A percentile compares a stretch with the other conserved stretches of the same genome.
Evolutionary conservation across 129 eudicot species (phyloP).

Genomic region (Flaveria ramosissima): DNA sequence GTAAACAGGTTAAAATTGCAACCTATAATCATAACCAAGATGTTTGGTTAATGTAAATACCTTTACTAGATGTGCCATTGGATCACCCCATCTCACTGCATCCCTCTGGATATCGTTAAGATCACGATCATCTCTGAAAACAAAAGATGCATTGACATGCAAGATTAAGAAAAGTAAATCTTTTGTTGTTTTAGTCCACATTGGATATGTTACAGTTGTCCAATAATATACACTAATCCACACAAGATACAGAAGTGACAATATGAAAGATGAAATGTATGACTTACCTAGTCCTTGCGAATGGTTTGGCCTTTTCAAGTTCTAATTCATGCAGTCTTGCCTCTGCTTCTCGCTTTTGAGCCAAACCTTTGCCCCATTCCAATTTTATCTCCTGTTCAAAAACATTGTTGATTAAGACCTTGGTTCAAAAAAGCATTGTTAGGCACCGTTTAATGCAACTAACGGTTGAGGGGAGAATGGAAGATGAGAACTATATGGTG

Average conservation of each 20-base stretch:
- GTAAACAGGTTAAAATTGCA: background rate
- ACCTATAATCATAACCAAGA: slow-evolving; percentile 10
- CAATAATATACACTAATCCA: background rate
- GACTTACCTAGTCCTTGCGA: slow-evolving; percentile 90
- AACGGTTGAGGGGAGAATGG: too few species aligned
- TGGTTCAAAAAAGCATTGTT: background rate
- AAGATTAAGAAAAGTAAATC: slow-evolving; percentile 4
- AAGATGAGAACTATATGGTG: too few species aligned
- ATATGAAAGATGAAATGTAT: background rate
- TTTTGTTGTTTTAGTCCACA: background rate
- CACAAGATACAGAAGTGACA: background rate
- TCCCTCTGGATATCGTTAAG: slow-evolving; percentile 80
- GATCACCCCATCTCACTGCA: slow-evolving; percentile 91
- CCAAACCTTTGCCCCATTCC: slow-evolving; percentile 99
- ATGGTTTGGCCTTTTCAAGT: slow-evolving; percentile 84
- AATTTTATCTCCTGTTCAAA: slow-evolving; percentile 67
- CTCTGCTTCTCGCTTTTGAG: slow-evolving; percentile 94
- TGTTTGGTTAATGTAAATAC: slow-evolving; percentile 25
- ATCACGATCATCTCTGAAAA: slow-evolving; percentile 85
- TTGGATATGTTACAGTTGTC: background rate
- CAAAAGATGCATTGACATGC: slow-evolving; percentile 10
- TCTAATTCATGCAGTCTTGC: slow-evolving; percentile 70
- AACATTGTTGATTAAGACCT: slow-evolving; percentile 16
- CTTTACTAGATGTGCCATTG: slow-evolving; percentile 95
- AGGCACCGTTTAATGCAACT: too few species aligned